Conservation (phyloP, 2,329 filamentous ascomycete genomes). For the Fusarium sp. region DNA sequence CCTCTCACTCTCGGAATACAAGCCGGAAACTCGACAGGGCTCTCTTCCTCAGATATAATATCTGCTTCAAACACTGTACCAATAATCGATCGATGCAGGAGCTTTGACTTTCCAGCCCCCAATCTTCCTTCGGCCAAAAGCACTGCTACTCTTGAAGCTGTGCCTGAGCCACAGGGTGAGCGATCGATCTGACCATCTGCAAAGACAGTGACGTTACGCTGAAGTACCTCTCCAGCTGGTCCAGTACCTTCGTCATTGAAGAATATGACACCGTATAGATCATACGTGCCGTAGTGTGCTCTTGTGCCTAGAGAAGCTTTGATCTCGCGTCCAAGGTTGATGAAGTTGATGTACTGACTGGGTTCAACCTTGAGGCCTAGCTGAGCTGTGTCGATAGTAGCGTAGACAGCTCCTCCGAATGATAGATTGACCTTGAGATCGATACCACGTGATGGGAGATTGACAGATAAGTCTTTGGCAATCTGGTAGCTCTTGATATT, state of each 20-base stretch:
- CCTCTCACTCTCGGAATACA: slow-evolving; percentile 32
- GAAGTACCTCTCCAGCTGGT: neutral
- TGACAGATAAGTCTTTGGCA: neutral
- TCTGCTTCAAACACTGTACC: slow-evolving; percentile 18
- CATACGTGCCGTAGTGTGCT: slow-evolving; percentile 10
- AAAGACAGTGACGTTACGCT: slow-evolving; percentile 40
- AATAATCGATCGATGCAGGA: slow-evolving; percentile 25
- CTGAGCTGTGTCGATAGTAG: slow-evolving; percentile 11
- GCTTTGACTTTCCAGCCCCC: neutral
- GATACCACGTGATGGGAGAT: neutral
- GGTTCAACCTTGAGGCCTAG: slow-evolving; percentile 21
- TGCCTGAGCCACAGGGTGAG: slow-evolving; percentile 41
- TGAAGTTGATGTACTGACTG: slow-evolving; percentile 7
- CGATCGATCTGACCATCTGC: slow-evolving; percentile 42
- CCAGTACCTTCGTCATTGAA: slow-evolving; percentile 5
- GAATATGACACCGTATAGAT: slow-evolving; percentile 28
- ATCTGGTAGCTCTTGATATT: slow-evolving; percentile 33
- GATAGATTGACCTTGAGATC: neutral
- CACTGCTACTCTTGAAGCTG: slow-evolving; percentile 31
- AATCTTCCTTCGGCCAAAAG: slow-evolving; percentile 5
- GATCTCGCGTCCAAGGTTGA: slow-evolving; percentile 30
- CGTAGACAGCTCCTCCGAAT: slow-evolving; percentile 30
- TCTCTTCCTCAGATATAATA: slow-evolving; percentile 13
- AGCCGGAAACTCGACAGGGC: slow-evolving; percentile 22
- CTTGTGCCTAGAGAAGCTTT: slow-evolving; percentile 10